Percentiles rank a stretch among this genome's conserved stretches.
phyloP scores from a whole-genome alignment of 176 grass and related monocot genomes.

The Carex myosuroides region DNA sequence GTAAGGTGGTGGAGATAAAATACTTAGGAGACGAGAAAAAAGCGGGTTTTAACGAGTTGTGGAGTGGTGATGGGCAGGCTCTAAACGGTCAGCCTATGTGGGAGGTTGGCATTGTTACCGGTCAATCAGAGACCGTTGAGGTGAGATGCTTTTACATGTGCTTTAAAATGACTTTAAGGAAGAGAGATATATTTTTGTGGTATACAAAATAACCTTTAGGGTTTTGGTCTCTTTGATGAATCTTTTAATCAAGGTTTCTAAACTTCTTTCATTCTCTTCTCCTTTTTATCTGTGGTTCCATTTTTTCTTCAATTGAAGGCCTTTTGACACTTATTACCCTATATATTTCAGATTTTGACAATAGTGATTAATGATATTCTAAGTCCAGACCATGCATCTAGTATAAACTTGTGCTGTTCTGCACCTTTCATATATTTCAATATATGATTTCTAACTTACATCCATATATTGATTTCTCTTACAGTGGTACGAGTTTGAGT shows the following conservation, averaged over 20 bases:
- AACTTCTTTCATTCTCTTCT: background rate
- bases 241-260: background rate
- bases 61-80: slow-evolving; percentile 48
- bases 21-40: slow-evolving; percentile 37
- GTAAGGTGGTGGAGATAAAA: slow-evolving; percentile 76
- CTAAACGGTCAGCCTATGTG: slow-evolving; percentile 55
- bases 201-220: background rate
- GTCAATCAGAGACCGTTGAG: slow-evolving; percentile 34
- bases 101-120: slow-evolving; percentile 65
- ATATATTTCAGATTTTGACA: background rate
- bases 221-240: background rate
- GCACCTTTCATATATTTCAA: background rate
- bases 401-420: background rate
- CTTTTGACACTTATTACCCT: background rate
- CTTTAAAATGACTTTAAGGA: background rate
- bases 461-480: background rate
- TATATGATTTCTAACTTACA: background rate
- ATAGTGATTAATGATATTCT: background rate
- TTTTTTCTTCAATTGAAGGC: background rate
- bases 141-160: background rate
- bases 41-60: slow-evolving; percentile 42
- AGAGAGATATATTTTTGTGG: background rate
- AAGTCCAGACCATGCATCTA: background rate
- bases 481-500: slow-evolving; percentile 77
- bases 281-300: too few relatives aligned